Evolutionary conservation across 495 filamentous ascomycete genomes (phyloP).

Genomic region (Penicillium samsonianum): DNA sequence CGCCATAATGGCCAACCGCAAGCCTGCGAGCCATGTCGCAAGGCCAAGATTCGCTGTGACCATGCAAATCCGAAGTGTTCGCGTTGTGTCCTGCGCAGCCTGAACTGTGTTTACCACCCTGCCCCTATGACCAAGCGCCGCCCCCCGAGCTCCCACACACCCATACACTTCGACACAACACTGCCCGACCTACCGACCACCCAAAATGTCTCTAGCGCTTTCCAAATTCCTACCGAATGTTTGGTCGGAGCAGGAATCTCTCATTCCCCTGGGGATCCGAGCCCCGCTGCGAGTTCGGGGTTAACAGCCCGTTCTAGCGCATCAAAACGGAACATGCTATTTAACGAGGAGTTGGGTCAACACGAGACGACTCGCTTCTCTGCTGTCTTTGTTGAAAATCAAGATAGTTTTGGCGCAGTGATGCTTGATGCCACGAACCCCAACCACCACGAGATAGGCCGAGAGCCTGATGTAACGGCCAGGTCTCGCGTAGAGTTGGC

Average conservation of each 20-base stretch:
- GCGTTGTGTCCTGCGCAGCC: not conserved
- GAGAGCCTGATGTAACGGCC: not conserved
- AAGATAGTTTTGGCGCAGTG: not conserved
- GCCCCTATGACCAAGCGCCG: not conserved
- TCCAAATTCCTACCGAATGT: not conserved
- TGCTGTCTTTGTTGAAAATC: not conserved
- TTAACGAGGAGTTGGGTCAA: not conserved
- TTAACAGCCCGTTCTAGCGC: not conserved
- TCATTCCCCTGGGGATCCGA: not conserved
- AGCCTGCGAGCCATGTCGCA: slow-evolving; percentile 1
- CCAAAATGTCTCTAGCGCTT: not conserved
- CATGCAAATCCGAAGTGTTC: not conserved
- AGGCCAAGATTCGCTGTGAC: not conserved
- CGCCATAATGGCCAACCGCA: slow-evolving; percentile 1
- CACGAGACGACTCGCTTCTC: not conserved
- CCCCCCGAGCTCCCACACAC: not conserved
- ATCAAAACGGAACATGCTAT: not conserved
- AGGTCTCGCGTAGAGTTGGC: not conserved
- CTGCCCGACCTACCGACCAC: not conserved
- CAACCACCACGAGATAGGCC: not conserved
- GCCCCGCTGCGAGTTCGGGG: not conserved
- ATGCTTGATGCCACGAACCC: not conserved
- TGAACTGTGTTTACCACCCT: not conserved
- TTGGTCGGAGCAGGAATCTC: not conserved
- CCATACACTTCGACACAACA: not conserved